These are phyloP conservation scores for Penicillium aurantiogriseum DNA, from an alignment of 2,329 filamentous ascomycete species.

Conservation along the genomic window DNA sequence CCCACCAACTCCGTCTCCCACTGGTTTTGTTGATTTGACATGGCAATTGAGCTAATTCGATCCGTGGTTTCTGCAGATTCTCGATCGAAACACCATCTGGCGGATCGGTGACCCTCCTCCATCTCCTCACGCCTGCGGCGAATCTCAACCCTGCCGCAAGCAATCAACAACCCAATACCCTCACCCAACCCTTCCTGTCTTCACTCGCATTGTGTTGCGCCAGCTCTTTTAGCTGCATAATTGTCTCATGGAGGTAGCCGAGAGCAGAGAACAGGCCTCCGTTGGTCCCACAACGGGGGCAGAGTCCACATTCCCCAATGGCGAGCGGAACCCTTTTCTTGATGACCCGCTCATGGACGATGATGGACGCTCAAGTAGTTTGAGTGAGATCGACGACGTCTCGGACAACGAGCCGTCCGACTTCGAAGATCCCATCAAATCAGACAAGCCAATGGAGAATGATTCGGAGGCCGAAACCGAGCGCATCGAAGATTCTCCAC, in stretches of 20 bases:
- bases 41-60: constrained; percentile 30
- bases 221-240: constrained; percentile 1
- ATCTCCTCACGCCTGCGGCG: constrained; percentile 19
- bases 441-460: constrained; percentile 59
- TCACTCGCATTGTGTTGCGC: not conserved
- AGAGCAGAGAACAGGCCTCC: constrained; percentile 36
- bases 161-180: constrained; percentile 14
- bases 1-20: constrained; percentile 11
- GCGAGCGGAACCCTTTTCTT: constrained; percentile 34
- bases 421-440: constrained; percentile 47
- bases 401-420: constrained; percentile 62
- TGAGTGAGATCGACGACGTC: constrained; percentile 88
- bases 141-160: constrained; percentile 17
- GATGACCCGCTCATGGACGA: constrained; percentile 51
- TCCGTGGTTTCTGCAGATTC: constrained; percentile 22
- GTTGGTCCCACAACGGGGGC: constrained; percentile 36
- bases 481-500: constrained; percentile 84
- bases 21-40: constrained; percentile 12
- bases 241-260: constrained; percentile 42
- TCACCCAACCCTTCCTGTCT: not conserved
- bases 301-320: constrained; percentile 37
- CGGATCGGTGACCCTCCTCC: constrained; percentile 21
- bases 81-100: constrained; percentile 9
- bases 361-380: constrained; percentile 79
- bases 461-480: constrained; percentile 92